Base-by-base conservation (phyloP, 2,329 filamentous ascomycete species). In the Xylaria sp. region DNA sequence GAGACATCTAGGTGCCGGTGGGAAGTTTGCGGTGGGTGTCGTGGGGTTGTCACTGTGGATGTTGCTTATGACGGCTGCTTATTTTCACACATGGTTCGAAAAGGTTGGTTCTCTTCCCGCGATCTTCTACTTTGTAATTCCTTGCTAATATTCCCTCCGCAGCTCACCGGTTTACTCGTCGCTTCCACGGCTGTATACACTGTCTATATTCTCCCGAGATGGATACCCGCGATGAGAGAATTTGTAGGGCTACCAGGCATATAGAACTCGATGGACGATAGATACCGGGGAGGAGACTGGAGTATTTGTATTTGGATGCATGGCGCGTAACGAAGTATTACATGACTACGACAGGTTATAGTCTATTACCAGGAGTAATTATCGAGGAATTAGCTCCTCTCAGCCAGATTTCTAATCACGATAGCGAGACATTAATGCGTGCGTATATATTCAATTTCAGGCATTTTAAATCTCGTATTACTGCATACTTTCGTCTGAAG, bases 31-130 rank as follows among this genome's bases (percentile, higher is more conserved):
- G 71, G 81, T 86, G 28, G 86, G 78, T 0, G 89, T 98, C 32
- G 87, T 92, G 20, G 90, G 81, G 0, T 76, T 98, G 77, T 93
- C 91, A 77, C 88, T 91, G 84, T 98, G 96, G 93, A 99, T 99
- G 96, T 81, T 99, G 79, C 85, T 98, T 70, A 99, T 99, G 96
- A 99, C 96, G 50, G 94, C 94, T 2, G 94, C 97, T 48, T 99
- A 95, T 85, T 99, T 99, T 78, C 96, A 99, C 81, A 99, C 96
- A 0, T 98, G 95, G 94, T 91, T 97, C 76, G 96, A 99, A 84
- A 99, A 98, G 91, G 91, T 92, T 76, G 77, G 86, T 79, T 50
- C n/a, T 20, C 3, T 0, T n/a, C 32, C 25, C 50, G 61, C 46
- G 10, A 28, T 8, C 8, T 58, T 25, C 18, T 18, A 13, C 15